Evolutionary conservation across 306 rosid species (phyloP).

Genomic region (Arachis stenosperma): DNA sequence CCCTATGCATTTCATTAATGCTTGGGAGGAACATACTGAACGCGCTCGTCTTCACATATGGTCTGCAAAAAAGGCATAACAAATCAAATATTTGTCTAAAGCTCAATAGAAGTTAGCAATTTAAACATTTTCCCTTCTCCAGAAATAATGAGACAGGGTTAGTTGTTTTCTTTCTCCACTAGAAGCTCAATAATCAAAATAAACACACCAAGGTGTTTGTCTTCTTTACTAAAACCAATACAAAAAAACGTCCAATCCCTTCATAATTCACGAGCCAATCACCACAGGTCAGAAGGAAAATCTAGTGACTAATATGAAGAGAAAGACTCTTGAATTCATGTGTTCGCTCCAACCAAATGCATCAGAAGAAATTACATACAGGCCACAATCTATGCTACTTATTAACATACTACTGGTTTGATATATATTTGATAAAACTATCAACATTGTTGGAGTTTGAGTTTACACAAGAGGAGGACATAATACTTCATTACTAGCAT

Average conservation of each 20-base stretch:
- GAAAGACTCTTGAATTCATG: not conserved
- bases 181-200: not conserved
- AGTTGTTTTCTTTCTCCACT: not conserved
- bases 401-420: not conserved
- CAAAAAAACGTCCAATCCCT: not conserved
- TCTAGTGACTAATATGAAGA: not conserved
- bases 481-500: not conserved
- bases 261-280: not conserved
- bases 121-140: not conserved
- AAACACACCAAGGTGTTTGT: not conserved
- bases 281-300: not conserved
- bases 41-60: constrained; percentile 71
- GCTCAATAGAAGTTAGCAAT: not conserved
- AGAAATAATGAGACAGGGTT: too few species aligned
- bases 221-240: not conserved
- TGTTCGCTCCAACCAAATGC: not conserved
- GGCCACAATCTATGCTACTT: not conserved
- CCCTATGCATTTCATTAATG: constrained; percentile 43
- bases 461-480: not conserved
- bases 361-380: not conserved
- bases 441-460: not conserved
- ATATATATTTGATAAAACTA: not conserved
- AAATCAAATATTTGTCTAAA: not conserved
- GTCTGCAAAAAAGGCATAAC: constrained; percentile 52
- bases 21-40: constrained; percentile 81